Evolutionary conservation across 352 stramenopile genomes (phyloP).

Genomic region (Globisporangium takayamanum): DNA sequence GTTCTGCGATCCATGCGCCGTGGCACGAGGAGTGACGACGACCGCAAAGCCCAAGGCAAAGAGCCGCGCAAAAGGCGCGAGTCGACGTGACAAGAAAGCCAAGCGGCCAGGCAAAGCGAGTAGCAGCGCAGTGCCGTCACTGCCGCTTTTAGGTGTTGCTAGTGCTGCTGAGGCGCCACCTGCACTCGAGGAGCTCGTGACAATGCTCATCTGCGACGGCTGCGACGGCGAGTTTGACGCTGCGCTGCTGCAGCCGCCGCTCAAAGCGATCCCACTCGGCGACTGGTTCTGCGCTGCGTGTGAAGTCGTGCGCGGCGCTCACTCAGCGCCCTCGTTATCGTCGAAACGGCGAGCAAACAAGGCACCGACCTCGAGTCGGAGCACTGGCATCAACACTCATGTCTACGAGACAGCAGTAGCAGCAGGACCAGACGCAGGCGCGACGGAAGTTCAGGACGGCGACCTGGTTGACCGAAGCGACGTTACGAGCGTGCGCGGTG

Average conservation of each 20-base stretch:
- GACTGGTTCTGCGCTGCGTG: constrained; percentile 39
- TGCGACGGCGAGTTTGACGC: constrained; percentile 62
- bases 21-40: not conserved
- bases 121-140: too few relatives aligned
- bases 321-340: not conserved
- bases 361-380: not conserved
- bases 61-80: not conserved
- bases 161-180: not conserved
- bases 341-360: not conserved
- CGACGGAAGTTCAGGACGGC: not conserved
- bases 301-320: not conserved
- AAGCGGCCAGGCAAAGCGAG: not conserved
- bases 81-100: not conserved
- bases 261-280: constrained; percentile 32
- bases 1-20: constrained; percentile 29
- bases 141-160: not conserved
- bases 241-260: constrained; percentile 31
- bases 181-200: constrained; percentile 17
- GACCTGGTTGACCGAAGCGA: too few relatives aligned
- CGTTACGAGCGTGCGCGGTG: not conserved
- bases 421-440: too few relatives aligned
- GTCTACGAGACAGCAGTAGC: not conserved
- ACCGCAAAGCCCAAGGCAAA: constrained; percentile 2
- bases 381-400: not conserved
- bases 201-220: constrained; percentile 57